Evolutionary conservation across 1,139 yeast genomes (phyloP), one percentile per base, ranked within the genome.

Genomic region (Geotrichum histeridarum): DNA sequence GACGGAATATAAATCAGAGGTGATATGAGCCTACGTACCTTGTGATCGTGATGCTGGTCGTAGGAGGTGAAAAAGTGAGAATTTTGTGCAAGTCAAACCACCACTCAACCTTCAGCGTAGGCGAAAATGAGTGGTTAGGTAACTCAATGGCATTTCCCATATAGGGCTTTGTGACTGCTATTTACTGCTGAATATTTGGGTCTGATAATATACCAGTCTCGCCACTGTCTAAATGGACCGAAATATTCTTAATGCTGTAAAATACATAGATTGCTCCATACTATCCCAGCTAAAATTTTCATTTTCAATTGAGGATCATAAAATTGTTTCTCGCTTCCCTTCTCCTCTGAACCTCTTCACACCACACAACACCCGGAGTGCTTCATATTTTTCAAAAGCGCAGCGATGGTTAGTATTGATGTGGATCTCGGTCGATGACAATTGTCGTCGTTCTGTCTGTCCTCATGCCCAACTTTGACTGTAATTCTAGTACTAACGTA

Each of bases 391-490:
- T 61, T 57, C 73, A 61, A 66, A 65, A 71, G 75, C 95, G 81
- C 96, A 89, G 96, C 85, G 96, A 89, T 89, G 96, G 96, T 87
- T 85, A 80, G 95, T 87, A 84, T 80, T 58, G 47, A 43, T 38
- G 17, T 14, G n/a, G 50, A 93, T 87, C 81, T 98, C 70, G 83
- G 93, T 78, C 90, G 99, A 84, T 17, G 44, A 27, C 32, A 42
- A 12, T 22, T 42, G 44, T 17, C 30, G 42, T 39, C 27, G 33
- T 42, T 12, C 15, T 37, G 39, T 4, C 39, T 4, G 33, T 42
- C 33, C 44, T 42, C 30, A 27, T 27, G 97, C 96, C 9, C 6
- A 17, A 12, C 12, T 27, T 42, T 32, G 14, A 37, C 11, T 31
- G 32, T 12, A 32, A 15, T 35, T 7, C 17, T 12, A 12, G 44